Evolutionary conservation across 257 asterid genomes (phyloP).

Genomic region (Nicotiana attenuata): DNA sequence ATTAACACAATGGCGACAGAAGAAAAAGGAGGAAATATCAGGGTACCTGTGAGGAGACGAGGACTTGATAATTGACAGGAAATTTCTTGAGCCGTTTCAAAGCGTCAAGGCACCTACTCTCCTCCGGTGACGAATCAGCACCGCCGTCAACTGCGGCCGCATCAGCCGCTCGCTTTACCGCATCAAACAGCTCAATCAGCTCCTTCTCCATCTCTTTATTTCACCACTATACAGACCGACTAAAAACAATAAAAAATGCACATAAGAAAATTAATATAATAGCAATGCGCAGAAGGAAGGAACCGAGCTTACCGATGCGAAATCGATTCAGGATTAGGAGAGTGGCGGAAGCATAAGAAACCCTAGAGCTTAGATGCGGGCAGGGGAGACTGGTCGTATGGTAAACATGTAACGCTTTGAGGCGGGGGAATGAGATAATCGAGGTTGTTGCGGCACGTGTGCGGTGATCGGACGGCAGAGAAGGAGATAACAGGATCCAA

Average conservation of each 20-base stretch:
- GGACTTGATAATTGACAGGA: conserved; percentile 81
- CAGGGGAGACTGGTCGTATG: conserved; percentile 1
- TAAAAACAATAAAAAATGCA: background rate
- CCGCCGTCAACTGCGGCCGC: conserved; percentile 25
- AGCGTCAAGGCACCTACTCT: conserved; percentile 32
- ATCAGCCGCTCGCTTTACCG: conserved; percentile 79
- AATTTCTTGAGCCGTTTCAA: conserved; percentile 63
- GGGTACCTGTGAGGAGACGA: conserved; percentile 80
- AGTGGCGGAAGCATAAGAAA: conserved; percentile 16
- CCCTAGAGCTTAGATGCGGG: conserved; percentile 23
- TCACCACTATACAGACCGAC: background rate
- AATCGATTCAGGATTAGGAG: conserved; percentile 14
- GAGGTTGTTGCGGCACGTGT: conserved; percentile 37
- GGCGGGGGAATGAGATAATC: conserved; percentile 10
- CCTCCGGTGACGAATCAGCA: conserved; percentile 50
- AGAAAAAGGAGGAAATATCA: background rate
- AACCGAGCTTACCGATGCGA: conserved; percentile 8
- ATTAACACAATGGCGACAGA: background rate
- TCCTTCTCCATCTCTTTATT: conserved; percentile 70
- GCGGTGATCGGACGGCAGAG: conserved; percentile 19
- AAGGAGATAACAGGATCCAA: conserved; percentile 25
- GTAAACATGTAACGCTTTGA: background rate
- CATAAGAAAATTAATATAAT: background rate
- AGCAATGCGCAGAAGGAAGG: no score
- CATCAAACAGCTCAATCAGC: conserved; percentile 65